Conservation (phyloP, 805 yeast species). For the Saccharomycopsis sp. region DNA sequence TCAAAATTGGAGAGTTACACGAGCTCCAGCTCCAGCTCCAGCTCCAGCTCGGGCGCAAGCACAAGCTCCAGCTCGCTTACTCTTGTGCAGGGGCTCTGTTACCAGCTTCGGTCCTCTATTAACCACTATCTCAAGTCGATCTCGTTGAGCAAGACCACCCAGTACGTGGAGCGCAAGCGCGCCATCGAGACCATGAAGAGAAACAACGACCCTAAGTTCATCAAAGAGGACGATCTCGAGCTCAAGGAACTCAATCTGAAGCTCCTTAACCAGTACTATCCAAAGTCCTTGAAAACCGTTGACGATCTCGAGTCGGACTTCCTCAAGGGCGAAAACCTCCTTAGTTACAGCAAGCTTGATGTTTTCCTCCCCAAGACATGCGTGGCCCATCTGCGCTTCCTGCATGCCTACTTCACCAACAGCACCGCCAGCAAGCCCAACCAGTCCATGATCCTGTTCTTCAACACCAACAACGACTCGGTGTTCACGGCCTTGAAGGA, state of each 20-base stretch:
- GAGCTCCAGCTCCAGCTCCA: not conserved
- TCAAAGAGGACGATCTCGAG: constrained; percentile 12
- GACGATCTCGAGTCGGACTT: constrained; percentile 13
- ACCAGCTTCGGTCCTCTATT: constrained; percentile 15
- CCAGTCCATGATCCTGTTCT: constrained; percentile 15
- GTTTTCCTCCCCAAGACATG: constrained; percentile 13
- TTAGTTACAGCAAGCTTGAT: constrained; percentile 11
- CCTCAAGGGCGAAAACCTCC: constrained; percentile 14
- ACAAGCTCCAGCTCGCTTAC: not conserved
- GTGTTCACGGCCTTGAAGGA: not conserved
- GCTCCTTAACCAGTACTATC: constrained; percentile 10
- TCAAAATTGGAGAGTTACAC: constrained; percentile 1
- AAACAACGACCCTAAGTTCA: not conserved
- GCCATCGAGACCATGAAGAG: constrained; percentile 3
- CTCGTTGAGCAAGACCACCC: constrained; percentile 3
- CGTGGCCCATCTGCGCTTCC: no score
- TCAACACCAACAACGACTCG: constrained; percentile 10
- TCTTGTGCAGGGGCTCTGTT: constrained; percentile 13
- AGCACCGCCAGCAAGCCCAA: not conserved
- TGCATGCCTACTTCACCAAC: no score
- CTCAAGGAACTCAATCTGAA: constrained; percentile 11
- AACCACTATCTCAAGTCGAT: constrained; percentile 11
- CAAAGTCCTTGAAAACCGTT: constrained; percentile 3
- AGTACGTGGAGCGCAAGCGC: constrained; percentile 2
- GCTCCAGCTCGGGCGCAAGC: not conserved